Evolutionary conservation across 345 rosid genomes (phyloP).

Genomic region (Salix suchowensis): DNA sequence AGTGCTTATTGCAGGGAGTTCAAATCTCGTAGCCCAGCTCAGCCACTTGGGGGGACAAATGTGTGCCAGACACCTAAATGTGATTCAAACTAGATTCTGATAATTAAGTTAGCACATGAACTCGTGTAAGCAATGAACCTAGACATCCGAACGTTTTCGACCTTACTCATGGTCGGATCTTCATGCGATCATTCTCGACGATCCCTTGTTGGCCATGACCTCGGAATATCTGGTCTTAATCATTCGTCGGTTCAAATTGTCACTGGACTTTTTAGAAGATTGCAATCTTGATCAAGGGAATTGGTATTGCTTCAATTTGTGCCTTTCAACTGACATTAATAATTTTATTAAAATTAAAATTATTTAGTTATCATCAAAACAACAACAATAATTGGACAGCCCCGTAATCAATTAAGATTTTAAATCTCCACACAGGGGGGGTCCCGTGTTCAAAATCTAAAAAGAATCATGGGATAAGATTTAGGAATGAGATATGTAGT

Average conservation of each 20-base stretch:
- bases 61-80: constrained; percentile 12
- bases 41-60: constrained; percentile 21
- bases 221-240: not conserved
- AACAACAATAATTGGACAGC: no score
- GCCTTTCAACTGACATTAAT: no score
- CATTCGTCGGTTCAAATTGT: not conserved
- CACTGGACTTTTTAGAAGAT: not conserved
- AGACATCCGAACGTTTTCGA: constrained; percentile 10
- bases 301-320: not conserved
- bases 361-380: no score
- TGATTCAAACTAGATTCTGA: constrained; percentile 15
- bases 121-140: constrained; percentile 33
- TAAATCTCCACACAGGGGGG: no score
- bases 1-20: constrained; percentile 11
- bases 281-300: not conserved
- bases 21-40: not conserved
- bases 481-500: no score
- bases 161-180: not conserved
- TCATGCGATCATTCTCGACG: not conserved
- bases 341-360: no score
- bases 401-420: no score
- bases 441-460: no score
- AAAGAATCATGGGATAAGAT: no score
- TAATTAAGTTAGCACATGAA: not conserved
- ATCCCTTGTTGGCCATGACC: not conserved